Evolutionary conservation across 805 yeast species (phyloP), one percentile per base, ranked within the genome.

Genomic region (Schwanniomyces polymorphus): DNA sequence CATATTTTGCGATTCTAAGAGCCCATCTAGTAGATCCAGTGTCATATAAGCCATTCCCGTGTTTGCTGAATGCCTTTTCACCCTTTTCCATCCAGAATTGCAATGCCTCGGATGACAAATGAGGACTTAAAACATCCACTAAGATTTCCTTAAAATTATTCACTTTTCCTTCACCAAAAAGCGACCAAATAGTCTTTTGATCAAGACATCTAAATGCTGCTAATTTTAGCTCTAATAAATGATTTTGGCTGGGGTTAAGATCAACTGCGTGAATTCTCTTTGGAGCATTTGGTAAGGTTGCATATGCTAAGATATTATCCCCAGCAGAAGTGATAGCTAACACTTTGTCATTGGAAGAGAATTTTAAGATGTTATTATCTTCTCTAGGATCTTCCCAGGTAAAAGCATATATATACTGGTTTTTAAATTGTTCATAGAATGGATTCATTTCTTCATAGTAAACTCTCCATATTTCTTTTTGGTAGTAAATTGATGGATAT

Each of bases 361-460:
- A 72, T 38, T 82, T 77, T 55, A 88, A 73, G 46, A 88, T 84
- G 42, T 75, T 75, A 50, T 81, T 79, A 68, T 88, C 96, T 67
- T 86, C 94, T 47, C 86, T 76, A 27, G 95, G 95, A 61, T 88
- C 96, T 66, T 88, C 96, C 96, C 96, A 88, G 6, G 95, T 88
- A 66, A 88, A 88, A 4, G 95, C 91, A 61, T 88, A 88, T 50
- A 88, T 88, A 64, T 86, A 88, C 67, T 88, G 91, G 59, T 86
- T 78, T 49, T 79, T 81, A 71, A 88, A 88, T 64, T 86, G 91
- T 42, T 77, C 79, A 61, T 85, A 85, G 54, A 78, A 78, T 7
- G 85, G 82, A 58, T 80, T 80, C 53, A 82, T 63, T 58, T 86
- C 92, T 63, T 88, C 90, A 58, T 83, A 88, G 67, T 82, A 88